Conservation (phyloP, 1,284 basidiomycete genomes). For the Fomitopsis schrenkii region DNA sequence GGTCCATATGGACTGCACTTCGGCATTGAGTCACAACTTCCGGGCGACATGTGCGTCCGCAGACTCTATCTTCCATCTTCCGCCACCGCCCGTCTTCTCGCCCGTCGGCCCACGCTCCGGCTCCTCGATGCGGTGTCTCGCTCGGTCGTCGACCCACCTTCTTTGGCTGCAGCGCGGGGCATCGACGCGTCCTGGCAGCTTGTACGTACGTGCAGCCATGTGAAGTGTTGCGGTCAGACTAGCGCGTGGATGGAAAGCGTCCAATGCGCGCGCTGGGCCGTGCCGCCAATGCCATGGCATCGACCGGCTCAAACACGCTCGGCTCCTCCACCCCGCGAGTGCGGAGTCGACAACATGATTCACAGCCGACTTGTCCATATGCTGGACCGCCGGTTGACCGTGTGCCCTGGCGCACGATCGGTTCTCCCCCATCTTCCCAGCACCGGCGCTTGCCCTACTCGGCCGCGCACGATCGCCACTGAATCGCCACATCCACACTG, state of each 20-base stretch:
- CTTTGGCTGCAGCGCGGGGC: too few relatives aligned
- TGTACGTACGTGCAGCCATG: background rate
- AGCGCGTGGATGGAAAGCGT: background rate
- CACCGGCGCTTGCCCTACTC: background rate
- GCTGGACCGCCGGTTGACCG: conserved; percentile 1
- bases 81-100: background rate
- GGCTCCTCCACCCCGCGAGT: background rate
- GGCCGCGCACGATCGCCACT: background rate
- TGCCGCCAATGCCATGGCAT: background rate
- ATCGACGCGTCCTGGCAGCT: too few relatives aligned
- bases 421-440: background rate
- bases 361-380: background rate
- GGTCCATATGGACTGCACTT: conserved; percentile 9
- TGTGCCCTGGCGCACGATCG: background rate
- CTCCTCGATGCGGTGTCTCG: background rate
- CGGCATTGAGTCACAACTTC: conserved; percentile 7
- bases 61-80: conserved; percentile 3
- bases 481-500: background rate
- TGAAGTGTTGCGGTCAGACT: background rate
- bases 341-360: background rate
- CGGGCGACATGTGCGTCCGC: conserved; percentile 6
- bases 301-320: background rate
- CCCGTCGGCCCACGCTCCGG: background rate
- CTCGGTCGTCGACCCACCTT: too few relatives aligned
- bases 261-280: too few relatives aligned